phyloP scores from a whole-genome alignment of 306 rosid species.

The Inga leiocalycina region DNA sequence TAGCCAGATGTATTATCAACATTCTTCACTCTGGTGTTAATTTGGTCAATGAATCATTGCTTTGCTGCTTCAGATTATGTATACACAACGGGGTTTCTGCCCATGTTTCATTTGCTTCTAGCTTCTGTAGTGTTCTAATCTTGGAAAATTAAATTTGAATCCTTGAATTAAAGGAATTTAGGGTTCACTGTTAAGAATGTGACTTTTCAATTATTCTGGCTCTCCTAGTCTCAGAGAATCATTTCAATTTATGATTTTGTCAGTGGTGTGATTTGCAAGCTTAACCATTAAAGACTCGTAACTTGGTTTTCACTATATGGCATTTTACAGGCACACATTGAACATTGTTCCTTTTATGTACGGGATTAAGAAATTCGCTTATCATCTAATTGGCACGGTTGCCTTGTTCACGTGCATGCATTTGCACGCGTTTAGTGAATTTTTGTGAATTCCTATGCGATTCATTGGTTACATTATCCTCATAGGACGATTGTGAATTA shows the following conservation, averaged over 20 bases:
- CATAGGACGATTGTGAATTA: no score
- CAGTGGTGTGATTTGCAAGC: neutral
- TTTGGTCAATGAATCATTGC: constrained; percentile 33
- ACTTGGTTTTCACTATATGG: neutral
- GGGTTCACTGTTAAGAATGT: neutral
- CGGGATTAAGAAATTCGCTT: neutral
- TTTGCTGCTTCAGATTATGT: constrained; percentile 25
- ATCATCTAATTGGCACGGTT: neutral
- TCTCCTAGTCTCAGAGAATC: neutral
- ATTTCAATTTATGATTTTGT: neutral
- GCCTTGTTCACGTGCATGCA: neutral
- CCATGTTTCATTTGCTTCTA: constrained; percentile 3
- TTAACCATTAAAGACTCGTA: neutral
- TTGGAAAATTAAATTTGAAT: neutral
- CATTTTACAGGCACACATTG: neutral
- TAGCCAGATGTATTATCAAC: constrained; percentile 34
- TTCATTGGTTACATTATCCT: no score
- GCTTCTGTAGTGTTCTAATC: neutral
- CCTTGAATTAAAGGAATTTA: neutral
- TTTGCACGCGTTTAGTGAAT: no score
- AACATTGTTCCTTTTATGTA: neutral
- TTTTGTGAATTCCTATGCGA: neutral
- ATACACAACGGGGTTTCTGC: neutral
- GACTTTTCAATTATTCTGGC: neutral
- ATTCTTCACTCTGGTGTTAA: constrained; percentile 26